A percentile compares a stretch with the other conserved stretches of the same genome.
phyloP scores from a whole-genome alignment of 2,329 filamentous ascomycete species.

The Ceratocystis alfenasii region DNA sequence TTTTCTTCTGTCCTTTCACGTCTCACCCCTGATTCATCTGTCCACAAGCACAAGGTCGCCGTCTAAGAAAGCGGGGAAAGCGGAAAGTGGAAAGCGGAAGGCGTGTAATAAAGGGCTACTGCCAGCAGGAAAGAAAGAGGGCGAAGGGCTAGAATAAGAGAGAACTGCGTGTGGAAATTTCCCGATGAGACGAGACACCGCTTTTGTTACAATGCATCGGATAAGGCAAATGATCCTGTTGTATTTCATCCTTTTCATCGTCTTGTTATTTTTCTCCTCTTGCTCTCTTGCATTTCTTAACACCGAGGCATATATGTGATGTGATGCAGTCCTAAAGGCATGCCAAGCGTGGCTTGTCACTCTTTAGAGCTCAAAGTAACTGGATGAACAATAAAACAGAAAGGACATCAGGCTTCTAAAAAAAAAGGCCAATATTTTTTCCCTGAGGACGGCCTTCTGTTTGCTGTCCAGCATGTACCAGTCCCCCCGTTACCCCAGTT shows the following conservation, averaged over 20 bases:
- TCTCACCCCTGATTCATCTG: slow-evolving; percentile 3
- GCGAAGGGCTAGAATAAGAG: neutral
- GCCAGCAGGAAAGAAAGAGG: neutral
- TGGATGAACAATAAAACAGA: no score
- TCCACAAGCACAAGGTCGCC: neutral
- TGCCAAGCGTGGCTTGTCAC: neutral
- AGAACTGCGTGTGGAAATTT: neutral
- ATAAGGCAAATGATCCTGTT: slow-evolving; percentile 4
- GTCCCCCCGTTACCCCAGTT: neutral
- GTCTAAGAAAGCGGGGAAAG: neutral
- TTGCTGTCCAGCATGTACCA: neutral
- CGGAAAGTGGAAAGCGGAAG: neutral
- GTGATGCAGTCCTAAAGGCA: no score
- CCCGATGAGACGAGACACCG: slow-evolving; percentile 3
- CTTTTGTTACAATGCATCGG: slow-evolving; percentile 7
- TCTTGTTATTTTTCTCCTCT: neutral
- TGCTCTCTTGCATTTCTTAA: neutral
- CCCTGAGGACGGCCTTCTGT: neutral
- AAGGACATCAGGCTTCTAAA: neutral
- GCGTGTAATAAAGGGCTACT: neutral
- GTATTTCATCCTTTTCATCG: neutral
- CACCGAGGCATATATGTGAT: neutral
- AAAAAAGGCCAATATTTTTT: neutral
- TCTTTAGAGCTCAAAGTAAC: no score
- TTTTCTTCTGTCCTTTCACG: neutral